These are phyloP conservation scores for Petunia axillaris DNA, from an alignment of 257 asterid genomes.

Conservation along the genomic window DNA sequence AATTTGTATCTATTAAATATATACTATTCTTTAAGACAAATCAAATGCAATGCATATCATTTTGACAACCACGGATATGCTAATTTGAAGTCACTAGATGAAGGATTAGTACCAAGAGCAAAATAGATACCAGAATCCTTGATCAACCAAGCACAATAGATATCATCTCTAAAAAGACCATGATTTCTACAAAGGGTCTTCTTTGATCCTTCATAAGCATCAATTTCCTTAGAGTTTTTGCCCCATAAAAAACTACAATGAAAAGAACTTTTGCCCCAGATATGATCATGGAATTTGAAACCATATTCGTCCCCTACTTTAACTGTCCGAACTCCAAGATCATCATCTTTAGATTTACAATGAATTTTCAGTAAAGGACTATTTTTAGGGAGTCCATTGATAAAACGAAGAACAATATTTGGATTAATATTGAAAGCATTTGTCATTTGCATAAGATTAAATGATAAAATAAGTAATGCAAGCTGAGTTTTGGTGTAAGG, in stretches of 20 bases:
- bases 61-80: background rate
- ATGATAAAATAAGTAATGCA: background rate
- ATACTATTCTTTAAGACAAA: too few relatives aligned
- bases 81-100: background rate
- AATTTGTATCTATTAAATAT: too few relatives aligned
- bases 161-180: too few relatives aligned
- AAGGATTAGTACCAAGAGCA: background rate
- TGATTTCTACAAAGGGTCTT: too few relatives aligned
- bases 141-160: background rate
- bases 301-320: background rate
- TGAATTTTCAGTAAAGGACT: background rate
- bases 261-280: background rate
- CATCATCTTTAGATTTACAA: background rate
- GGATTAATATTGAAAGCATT: background rate
- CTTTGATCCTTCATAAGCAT: too few relatives aligned
- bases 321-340: background rate
- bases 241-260: too few relatives aligned
- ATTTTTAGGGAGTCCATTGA: background rate
- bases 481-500: background rate
- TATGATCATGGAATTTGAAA: slow-evolving; percentile 1
- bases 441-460: background rate
- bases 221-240: too few relatives aligned
- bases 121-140: background rate
- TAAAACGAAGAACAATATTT: background rate
- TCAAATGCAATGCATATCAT: too few relatives aligned